phyloP scores from a whole-genome alignment of 2,329 filamentous ascomycete species.

The Fusarium paranaense region DNA sequence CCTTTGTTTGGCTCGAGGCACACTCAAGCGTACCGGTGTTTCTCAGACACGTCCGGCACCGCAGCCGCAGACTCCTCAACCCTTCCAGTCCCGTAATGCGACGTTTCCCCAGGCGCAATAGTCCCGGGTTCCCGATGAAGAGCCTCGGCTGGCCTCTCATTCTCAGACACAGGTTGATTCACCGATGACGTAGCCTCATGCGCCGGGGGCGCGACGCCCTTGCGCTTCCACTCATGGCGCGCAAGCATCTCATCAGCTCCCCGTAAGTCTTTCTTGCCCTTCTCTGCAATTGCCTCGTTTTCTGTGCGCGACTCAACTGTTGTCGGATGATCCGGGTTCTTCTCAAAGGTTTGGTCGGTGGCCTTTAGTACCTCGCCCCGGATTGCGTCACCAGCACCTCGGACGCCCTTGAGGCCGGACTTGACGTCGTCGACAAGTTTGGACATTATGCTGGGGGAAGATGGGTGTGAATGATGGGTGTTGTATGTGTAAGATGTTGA shows the following conservation, averaged over 20 bases:
- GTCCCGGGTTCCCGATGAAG: conserved; percentile 21
- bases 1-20: neutral
- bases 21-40: neutral
- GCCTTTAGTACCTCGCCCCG: conserved; percentile 33
- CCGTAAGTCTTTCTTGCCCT: conserved; percentile 35
- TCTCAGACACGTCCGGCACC: neutral
- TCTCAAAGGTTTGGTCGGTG: conserved; percentile 38
- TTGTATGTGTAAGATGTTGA: neutral
- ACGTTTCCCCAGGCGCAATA: conserved; percentile 5
- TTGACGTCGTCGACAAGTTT: conserved; percentile 40
- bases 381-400: conserved; percentile 38
- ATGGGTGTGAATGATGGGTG: neutral
- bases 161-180: neutral
- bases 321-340: conserved; percentile 24
- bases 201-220: conserved; percentile 16
- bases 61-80: neutral
- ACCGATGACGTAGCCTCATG: neutral
- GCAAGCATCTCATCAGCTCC: conserved; percentile 34
- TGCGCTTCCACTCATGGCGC: conserved; percentile 31
- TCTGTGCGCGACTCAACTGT: neutral
- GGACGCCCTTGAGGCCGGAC: conserved; percentile 38
- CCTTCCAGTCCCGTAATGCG: conserved; percentile 13
- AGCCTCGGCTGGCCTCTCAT: conserved; percentile 12
- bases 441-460: conserved; percentile 20
- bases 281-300: conserved; percentile 23